Conservation (phyloP, 1,284 basidiomycete species). For the Cryptococcus deneoformans region DNA sequence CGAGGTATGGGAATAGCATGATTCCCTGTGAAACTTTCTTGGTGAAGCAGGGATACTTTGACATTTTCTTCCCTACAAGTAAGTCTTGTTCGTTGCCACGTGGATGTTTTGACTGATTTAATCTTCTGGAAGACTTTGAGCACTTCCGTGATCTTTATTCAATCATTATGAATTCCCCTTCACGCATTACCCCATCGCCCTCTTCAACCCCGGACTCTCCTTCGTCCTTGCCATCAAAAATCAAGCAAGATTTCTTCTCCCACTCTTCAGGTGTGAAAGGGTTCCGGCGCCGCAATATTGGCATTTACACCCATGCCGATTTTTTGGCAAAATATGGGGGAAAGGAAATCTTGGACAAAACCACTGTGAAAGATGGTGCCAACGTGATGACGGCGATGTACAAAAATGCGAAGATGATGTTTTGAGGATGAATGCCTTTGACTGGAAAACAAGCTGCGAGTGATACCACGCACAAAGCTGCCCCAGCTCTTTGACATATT, state of each 20-base stretch:
- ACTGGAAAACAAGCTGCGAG: not conserved
- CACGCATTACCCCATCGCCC: constrained; percentile 24
- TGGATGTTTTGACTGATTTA: not conserved
- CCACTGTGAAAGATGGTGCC: constrained; percentile 39
- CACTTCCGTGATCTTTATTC: constrained; percentile 84
- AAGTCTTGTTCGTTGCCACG: constrained; percentile 1
- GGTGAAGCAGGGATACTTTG: constrained; percentile 95
- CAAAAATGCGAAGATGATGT: constrained; percentile 49
- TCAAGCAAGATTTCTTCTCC: constrained; percentile 11
- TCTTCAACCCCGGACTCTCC: constrained; percentile 14
- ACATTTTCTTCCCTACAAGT: constrained; percentile 96
- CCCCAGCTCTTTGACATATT: too few relatives aligned
- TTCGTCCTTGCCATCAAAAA: not conserved
- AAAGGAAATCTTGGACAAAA: constrained; percentile 27
- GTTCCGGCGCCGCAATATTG: constrained; percentile 37
- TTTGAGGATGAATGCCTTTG: constrained; percentile 20
- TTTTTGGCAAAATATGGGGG: constrained; percentile 43
- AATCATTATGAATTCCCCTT: constrained; percentile 58
- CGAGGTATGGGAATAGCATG: constrained; percentile 76
- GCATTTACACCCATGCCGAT: constrained; percentile 44
- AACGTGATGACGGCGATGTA: constrained; percentile 48
- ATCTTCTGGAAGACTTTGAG: constrained; percentile 60
- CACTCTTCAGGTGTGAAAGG: constrained; percentile 24
- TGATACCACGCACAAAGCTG: not conserved
- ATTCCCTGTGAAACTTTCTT: constrained; percentile 87